phyloP scores from a whole-genome alignment of 2,329 filamentous ascomycete species.

The Aureobasidium musti region DNA sequence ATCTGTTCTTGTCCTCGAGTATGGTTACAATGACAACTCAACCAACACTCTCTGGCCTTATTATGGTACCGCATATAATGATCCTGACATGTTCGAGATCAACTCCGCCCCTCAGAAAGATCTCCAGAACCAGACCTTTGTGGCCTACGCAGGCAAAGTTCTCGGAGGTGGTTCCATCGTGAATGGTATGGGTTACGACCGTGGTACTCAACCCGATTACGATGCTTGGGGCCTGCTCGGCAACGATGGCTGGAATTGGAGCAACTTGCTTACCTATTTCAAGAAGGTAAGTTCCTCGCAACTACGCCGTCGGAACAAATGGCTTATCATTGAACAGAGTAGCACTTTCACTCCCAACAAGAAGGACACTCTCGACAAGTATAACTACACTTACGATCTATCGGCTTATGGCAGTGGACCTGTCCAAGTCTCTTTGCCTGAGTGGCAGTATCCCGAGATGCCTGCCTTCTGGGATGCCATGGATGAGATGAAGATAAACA shows the following conservation, averaged over 20 bases:
- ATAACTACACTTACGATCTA: slow-evolving; percentile 32
- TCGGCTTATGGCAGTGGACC: slow-evolving; percentile 34
- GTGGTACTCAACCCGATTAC: slow-evolving; percentile 26
- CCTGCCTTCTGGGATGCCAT: slow-evolving; percentile 34
- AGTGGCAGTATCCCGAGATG: slow-evolving; percentile 34
- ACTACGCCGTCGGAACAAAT: neutral
- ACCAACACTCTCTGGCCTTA: slow-evolving; percentile 29
- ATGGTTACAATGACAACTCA: slow-evolving; percentile 30
- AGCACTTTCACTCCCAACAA: slow-evolving; percentile 33
- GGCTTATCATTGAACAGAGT: slow-evolving; percentile 35
- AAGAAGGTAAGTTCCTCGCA: slow-evolving; percentile 31
- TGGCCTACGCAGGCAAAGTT: slow-evolving; percentile 3
- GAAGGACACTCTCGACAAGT: slow-evolving; percentile 28
- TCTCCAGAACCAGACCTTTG: slow-evolving; percentile 19
- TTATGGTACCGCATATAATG: slow-evolving; percentile 28
- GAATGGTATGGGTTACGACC: slow-evolving; percentile 28
- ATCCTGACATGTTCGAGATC: slow-evolving; percentile 27
- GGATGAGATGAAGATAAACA: slow-evolving; percentile 32
- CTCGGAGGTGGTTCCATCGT: slow-evolving; percentile 22
- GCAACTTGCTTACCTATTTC: slow-evolving; percentile 32
- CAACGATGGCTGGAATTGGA: slow-evolving; percentile 22
- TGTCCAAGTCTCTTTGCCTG: slow-evolving; percentile 32
- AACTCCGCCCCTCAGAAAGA: slow-evolving; percentile 5
- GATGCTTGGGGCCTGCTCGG: slow-evolving; percentile 24
- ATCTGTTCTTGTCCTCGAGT: slow-evolving; percentile 32